Evolutionary conservation across 1,139 yeast species (phyloP).

Genomic region (Nakaseomyces nivariensis): DNA sequence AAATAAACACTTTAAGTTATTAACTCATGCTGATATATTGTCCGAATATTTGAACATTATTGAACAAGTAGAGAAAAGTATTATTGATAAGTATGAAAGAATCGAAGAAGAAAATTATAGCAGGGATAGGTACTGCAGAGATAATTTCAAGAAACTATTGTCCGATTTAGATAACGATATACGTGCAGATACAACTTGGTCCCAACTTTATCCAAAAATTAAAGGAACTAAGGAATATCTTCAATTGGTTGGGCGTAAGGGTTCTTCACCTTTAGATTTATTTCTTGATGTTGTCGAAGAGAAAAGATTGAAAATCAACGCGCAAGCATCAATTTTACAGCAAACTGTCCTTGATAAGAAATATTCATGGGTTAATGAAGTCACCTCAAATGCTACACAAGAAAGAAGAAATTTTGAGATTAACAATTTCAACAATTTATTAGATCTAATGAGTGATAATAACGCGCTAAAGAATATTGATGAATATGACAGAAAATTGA

Average conservation of each 20-base stretch:
- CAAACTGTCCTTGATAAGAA: constrained; percentile 38
- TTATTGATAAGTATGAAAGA: constrained; percentile 27
- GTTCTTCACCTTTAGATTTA: constrained; percentile 70
- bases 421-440: not conserved
- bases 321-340: constrained; percentile 51
- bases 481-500: constrained; percentile 24
- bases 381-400: not conserved
- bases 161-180: constrained; percentile 30
- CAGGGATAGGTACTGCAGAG: constrained; percentile 57
- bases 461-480: constrained; percentile 20
- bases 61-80: constrained; percentile 29
- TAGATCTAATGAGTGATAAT: constrained; percentile 12
- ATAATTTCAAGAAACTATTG: constrained; percentile 43
- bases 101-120: constrained; percentile 38
- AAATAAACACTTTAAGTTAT: constrained; percentile 44
- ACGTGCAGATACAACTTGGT: constrained; percentile 51
- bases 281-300: constrained; percentile 71
- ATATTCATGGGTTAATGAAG: constrained; percentile 12
- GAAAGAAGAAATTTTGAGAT: constrained; percentile 6
- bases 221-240: constrained; percentile 51
- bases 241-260: constrained; percentile 63
- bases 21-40: constrained; percentile 54
- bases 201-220: constrained; percentile 41
- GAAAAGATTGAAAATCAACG: constrained; percentile 44
- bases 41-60: constrained; percentile 37